Conservation (phyloP, 202 grass and related monocot species). For the Saccharum hybrid region DNA sequence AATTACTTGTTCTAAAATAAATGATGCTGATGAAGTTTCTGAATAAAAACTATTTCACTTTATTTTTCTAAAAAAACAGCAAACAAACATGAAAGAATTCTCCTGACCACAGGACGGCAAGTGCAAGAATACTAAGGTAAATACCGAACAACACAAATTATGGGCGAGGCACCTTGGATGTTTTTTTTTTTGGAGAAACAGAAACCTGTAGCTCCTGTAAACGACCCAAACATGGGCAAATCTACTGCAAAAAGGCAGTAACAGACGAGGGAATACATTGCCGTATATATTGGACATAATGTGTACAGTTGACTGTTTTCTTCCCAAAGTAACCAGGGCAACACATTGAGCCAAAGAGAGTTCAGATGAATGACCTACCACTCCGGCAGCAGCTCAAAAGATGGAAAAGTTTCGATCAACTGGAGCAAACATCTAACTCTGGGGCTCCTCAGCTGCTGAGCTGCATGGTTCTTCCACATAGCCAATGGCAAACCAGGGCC, state of each 20-base stretch:
- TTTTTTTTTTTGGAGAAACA: too few relatives aligned
- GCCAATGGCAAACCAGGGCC: neutral
- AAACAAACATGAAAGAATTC: too few relatives aligned
- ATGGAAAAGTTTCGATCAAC: neutral
- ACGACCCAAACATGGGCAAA: neutral
- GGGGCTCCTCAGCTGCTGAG: neutral
- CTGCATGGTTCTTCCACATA: neutral
- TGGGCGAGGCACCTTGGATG: neutral
- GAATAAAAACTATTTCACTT: too few relatives aligned
- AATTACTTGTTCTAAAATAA: too few relatives aligned
- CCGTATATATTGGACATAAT: neutral
- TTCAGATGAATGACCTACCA: neutral
- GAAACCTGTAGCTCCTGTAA: neutral
- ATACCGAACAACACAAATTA: neutral
- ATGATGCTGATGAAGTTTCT: too few relatives aligned
- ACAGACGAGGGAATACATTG: neutral
- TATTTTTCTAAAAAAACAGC: too few relatives aligned
- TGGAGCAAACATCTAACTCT: slow-evolving; percentile 12
- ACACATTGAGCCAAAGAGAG: neutral
- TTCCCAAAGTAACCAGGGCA: neutral
- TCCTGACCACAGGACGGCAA: too few relatives aligned
- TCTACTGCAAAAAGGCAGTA: slow-evolving; percentile 14
- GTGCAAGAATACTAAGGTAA: too few relatives aligned
- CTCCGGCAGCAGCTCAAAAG: slow-evolving; percentile 9
- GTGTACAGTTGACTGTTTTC: neutral